Evolutionary conservation across 768 basidiomycete species (phyloP).

Genomic region (Tremella mesenterica): DNA sequence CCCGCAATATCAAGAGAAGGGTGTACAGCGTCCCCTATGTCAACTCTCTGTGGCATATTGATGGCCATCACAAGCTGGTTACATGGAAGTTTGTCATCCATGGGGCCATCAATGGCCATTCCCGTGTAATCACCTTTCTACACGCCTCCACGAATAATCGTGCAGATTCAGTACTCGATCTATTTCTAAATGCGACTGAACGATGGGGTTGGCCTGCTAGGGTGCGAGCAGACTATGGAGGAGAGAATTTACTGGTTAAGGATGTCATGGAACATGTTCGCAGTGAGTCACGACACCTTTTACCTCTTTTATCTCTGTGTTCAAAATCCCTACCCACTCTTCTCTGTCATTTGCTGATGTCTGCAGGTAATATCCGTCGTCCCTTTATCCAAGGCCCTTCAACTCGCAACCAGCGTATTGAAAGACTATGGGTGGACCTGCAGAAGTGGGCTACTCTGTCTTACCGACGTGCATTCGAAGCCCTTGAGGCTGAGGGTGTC

Average conservation of each 20-base stretch:
- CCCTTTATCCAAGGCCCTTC: not conserved
- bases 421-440: not conserved
- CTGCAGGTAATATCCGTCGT: no score
- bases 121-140: slow-evolving; percentile 44
- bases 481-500: not conserved
- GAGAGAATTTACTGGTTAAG: slow-evolving; percentile 6
- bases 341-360: no score
- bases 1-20: not conserved
- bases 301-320: not conserved
- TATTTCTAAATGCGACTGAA: slow-evolving; percentile 25
- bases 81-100: slow-evolving; percentile 47
- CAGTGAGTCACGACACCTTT: not conserved
- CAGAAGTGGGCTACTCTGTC: not conserved
- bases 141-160: slow-evolving; percentile 46
- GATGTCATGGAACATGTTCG: not conserved
- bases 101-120: slow-evolving; percentile 48
- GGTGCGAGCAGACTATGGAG: slow-evolving; percentile 11
- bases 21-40: slow-evolving; percentile 44
- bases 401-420: no score
- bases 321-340: not conserved
- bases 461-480: not conserved
- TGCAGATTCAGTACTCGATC: slow-evolving; percentile 43
- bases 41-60: slow-evolving; percentile 47
- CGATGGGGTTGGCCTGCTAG: slow-evolving; percentile 3
- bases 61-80: no score